A percentile compares a stretch with the other conserved stretches of the same genome.
phyloP scores from a whole-genome alignment of 805 yeast species.

The Candida koratica region DNA sequence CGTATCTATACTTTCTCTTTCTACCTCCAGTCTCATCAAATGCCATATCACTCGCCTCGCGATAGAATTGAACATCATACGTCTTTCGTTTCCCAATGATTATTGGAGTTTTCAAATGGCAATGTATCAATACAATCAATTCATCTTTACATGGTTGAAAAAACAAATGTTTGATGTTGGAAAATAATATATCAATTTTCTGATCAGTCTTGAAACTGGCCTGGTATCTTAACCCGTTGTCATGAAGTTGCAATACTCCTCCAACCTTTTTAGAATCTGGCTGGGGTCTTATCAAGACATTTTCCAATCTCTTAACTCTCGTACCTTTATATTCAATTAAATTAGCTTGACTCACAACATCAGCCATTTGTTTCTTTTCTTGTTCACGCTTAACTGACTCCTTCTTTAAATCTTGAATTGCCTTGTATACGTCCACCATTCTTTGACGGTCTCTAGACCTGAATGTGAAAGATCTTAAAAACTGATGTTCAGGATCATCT shows the following conservation, averaged over 20 bases:
- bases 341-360: conserved; percentile 88
- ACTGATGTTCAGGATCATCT: conserved; percentile 79
- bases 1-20: conserved; percentile 81
- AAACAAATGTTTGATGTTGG: conserved; percentile 87
- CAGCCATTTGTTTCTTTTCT: conserved; percentile 88
- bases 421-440: conserved; percentile 83
- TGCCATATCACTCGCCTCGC: conserved; percentile 94
- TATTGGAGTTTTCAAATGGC: conserved; percentile 87
- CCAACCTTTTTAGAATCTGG: conserved; percentile 97
- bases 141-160: conserved; percentile 97
- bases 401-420: conserved; percentile 87
- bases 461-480: conserved; percentile 79
- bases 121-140: conserved; percentile 84
- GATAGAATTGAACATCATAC: conserved; percentile 89
- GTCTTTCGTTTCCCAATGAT: conserved; percentile 96
- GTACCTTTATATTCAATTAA: conserved; percentile 77
- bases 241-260: conserved; percentile 86
- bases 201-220: conserved; percentile 82
- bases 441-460: conserved; percentile 89
- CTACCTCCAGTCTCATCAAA: conserved; percentile 97
- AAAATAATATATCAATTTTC: conserved; percentile 79
- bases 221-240: conserved; percentile 92
- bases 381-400: conserved; percentile 86
- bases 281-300: conserved; percentile 87
- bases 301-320: conserved; percentile 81